Conservation (phyloP, 352 stramenopile genomes). For the Globisporangium abappressorium region DNA sequence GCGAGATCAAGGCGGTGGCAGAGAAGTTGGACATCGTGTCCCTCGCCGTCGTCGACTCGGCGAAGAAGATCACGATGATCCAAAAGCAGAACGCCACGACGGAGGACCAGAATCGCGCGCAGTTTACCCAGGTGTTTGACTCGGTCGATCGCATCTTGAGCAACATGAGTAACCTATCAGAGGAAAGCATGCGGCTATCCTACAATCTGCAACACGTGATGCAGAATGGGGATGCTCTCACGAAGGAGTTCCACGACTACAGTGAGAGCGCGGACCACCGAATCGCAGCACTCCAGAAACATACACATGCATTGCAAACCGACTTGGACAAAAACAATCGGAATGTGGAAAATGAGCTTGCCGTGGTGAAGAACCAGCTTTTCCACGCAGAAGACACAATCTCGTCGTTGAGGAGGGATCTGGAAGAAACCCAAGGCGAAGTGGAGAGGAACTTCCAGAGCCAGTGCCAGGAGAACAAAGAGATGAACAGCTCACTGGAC, state of each 20-base stretch:
- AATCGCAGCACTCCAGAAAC: slow-evolving; percentile 37
- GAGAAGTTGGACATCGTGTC: slow-evolving; percentile 53
- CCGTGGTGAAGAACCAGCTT: slow-evolving; percentile 65
- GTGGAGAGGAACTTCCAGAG: slow-evolving; percentile 52
- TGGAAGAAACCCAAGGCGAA: slow-evolving; percentile 58
- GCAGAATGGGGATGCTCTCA: slow-evolving; percentile 43
- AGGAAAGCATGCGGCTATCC: slow-evolving; percentile 67
- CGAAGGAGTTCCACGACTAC: slow-evolving; percentile 47
- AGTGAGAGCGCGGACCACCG: slow-evolving; percentile 34
- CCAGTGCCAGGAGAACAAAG: slow-evolving; percentile 57
- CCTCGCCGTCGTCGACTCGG: slow-evolving; percentile 47
- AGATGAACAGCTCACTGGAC: slow-evolving; percentile 36
- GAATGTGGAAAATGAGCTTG: slow-evolving; percentile 59
- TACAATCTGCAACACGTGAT: slow-evolving; percentile 65
- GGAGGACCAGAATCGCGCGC: slow-evolving; percentile 56
- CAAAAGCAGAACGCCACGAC: slow-evolving; percentile 52
- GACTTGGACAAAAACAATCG: slow-evolving; percentile 54
- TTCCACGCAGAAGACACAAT: slow-evolving; percentile 74
- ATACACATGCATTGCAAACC: slow-evolving; percentile 33
- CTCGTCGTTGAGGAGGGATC: slow-evolving; percentile 49
- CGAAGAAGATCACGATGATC: slow-evolving; percentile 52
- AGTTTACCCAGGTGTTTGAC: slow-evolving; percentile 66
- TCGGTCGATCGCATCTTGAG: slow-evolving; percentile 59
- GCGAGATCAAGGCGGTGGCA: slow-evolving; percentile 47
- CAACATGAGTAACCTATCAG: slow-evolving; percentile 65